These are phyloP conservation scores for Penicillium rolfsii DNA, from an alignment of 2,329 filamentous ascomycete genomes.

Conservation along the genomic window DNA sequence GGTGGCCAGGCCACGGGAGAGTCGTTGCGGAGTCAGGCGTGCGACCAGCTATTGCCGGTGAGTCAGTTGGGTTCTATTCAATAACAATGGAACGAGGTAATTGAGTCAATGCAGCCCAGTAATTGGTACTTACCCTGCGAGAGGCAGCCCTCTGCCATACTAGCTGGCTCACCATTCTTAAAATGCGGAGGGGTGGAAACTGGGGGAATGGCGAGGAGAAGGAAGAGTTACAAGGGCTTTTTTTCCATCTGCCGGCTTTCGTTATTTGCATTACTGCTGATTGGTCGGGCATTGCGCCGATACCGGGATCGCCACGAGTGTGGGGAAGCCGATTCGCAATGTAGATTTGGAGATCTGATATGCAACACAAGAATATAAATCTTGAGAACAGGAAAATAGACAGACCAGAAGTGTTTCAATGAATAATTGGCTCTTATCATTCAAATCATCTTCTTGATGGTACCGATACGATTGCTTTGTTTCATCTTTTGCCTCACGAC, in stretches of 20 bases:
- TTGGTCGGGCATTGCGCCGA: slow-evolving; percentile 27
- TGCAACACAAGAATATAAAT: too few relatives aligned
- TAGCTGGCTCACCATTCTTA: slow-evolving; percentile 46
- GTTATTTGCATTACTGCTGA: slow-evolving; percentile 28
- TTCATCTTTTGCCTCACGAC: too few relatives aligned
- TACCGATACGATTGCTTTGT: too few relatives aligned
- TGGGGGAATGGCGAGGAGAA: slow-evolving; percentile 23
- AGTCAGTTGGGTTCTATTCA: slow-evolving; percentile 15
- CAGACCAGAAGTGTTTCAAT: too few relatives aligned
- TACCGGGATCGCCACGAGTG: slow-evolving; percentile 23
- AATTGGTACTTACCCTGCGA: slow-evolving; percentile 43
- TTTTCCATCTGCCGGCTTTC: slow-evolving; percentile 19
- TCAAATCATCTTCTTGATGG: too few relatives aligned
- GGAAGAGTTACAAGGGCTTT: slow-evolving; percentile 17
- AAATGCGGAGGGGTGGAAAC: slow-evolving; percentile 22
- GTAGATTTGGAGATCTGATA: not conserved
- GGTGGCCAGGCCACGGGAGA: slow-evolving; percentile 42
- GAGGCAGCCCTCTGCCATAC: slow-evolving; percentile 45
- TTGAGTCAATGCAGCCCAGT: not conserved
- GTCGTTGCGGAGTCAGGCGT: slow-evolving; percentile 39
- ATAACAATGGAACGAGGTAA: not conserved
- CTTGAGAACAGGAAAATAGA: too few relatives aligned
- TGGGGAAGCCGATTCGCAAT: slow-evolving; percentile 9
- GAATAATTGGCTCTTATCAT: too few relatives aligned
- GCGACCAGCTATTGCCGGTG: slow-evolving; percentile 34